Evolutionary conservation across 202 grass and related monocot genomes (phyloP).

Genomic region (Schoenoplectus triqueter): DNA sequence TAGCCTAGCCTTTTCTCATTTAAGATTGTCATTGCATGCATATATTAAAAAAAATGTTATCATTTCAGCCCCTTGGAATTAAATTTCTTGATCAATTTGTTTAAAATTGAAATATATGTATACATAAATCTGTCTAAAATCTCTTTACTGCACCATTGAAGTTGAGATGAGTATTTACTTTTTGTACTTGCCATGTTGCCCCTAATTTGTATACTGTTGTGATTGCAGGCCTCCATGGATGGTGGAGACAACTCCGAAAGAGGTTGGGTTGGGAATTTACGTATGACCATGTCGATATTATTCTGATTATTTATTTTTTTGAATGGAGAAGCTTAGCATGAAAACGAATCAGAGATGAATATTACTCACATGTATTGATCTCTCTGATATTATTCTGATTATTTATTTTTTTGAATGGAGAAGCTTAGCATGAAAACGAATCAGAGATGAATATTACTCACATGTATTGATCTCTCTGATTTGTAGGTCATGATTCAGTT

Average conservation of each 20-base stretch:
- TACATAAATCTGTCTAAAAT: background rate
- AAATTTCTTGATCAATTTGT: background rate
- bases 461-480: background rate
- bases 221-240: slow-evolving; percentile 76
- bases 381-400: too few species aligned
- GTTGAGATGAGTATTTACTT: background rate
- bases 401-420: background rate
- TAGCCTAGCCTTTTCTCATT: background rate
- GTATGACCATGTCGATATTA: slow-evolving; percentile 43
- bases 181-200: background rate
- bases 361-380: background rate
- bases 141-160: background rate
- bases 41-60: background rate
- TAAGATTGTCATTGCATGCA: background rate
- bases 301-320: background rate
- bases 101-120: background rate
- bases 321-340: background rate
- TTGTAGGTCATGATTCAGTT: background rate
- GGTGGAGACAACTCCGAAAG: slow-evolving; percentile 83
- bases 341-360: background rate
- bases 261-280: slow-evolving; percentile 78
- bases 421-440: background rate
- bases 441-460: background rate
- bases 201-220: slow-evolving; percentile 36
- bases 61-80: background rate